phyloP scores from a whole-genome alignment of 2,329 filamentous ascomycete genomes.

The Sclerotiophoma versabilis region DNA sequence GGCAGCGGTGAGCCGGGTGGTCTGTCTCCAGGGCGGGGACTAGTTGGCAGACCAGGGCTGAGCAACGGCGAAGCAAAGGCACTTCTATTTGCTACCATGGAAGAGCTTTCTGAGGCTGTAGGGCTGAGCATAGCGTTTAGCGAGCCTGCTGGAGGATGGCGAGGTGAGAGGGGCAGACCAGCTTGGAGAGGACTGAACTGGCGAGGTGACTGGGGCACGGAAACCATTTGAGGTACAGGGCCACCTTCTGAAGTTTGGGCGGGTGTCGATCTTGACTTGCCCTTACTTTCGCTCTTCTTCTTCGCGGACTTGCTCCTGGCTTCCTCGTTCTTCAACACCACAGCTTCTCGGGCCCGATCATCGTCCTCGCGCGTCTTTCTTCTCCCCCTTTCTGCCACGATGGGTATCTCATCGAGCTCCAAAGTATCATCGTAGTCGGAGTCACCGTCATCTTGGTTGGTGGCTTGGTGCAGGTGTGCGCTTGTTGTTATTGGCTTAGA shows the following conservation, averaged over 20 bases:
- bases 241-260: conserved; percentile 23
- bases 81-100: conserved; percentile 50
- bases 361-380: conserved; percentile 88
- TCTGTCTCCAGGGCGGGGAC: conserved; percentile 66
- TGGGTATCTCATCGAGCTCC: conserved; percentile 69
- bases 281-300: conserved; percentile 64
- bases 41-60: conserved; percentile 70
- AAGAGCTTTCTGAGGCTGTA: conserved; percentile 50
- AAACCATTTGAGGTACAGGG: conserved; percentile 26
- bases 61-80: conserved; percentile 57
- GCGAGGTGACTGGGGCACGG: conserved; percentile 39
- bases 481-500: conserved; percentile 54
- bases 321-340: conserved; percentile 72
- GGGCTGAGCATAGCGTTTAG: conserved; percentile 60
- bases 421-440: conserved; percentile 84
- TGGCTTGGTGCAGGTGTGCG: conserved; percentile 54
- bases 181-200: conserved; percentile 40
- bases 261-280: conserved; percentile 44
- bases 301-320: conserved; percentile 77
- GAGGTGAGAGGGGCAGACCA: conserved; percentile 49
- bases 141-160: conserved; percentile 46
- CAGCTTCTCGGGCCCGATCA: conserved; percentile 75
- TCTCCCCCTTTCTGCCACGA: conserved; percentile 70
- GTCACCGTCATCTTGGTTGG: conserved; percentile 68
- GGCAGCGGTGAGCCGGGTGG: conserved; percentile 67